Evolutionary conservation across 2,329 filamentous ascomycete species (phyloP), one percentile per base, ranked within the genome.

Genomic region (Immersiporthe knoxdaviesiana): DNA sequence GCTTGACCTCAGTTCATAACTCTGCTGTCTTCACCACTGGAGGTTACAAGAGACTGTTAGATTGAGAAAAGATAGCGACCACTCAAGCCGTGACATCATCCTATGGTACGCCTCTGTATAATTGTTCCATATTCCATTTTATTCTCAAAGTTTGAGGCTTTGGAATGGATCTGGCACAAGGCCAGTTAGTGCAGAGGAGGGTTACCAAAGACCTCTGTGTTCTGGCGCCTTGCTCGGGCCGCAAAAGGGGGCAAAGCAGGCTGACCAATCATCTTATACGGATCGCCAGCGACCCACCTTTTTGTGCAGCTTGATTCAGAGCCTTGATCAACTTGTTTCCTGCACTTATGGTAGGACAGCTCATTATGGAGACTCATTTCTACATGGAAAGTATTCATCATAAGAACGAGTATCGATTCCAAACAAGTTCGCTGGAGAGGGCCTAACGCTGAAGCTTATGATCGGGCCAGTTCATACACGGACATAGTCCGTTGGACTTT

Each of bases 211-310:
- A 3, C 27, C 4, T 18, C 7, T 56, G 27, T 56, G 16, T 24
- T 56, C 18, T 18, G 52, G 27, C 27, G 52, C 52, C 52, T 32
- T 18, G 56, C 56, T 24, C 56, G 3, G 54, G 56, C 16, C 8
- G 16, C 27, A 37, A n/a, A n/a, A 14, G 18, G 58, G 58, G 24
- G 3, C 14, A 30, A 54, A 41, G 52, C 32, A 65, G 50, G 52
- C 63, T 59, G 63, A 44, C 63, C 50, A 65, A 65, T 65, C 52
- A 47, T 65, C 63, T 65, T 65, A 65, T 54, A 65, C 24, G 54
- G 63, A 58, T 14, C 12, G 7, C 10, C 16, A 63, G 16, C 47
- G 37, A 27, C 52, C 54, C 63, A 56, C 50, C 21, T 58, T 59
- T 65, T 44, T 14, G 39, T 37, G 27, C 18, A 21, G 30, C 21